Base-by-base conservation (phyloP, 1,139 yeast species). In the Yamadazyma membranifaciens region DNA sequence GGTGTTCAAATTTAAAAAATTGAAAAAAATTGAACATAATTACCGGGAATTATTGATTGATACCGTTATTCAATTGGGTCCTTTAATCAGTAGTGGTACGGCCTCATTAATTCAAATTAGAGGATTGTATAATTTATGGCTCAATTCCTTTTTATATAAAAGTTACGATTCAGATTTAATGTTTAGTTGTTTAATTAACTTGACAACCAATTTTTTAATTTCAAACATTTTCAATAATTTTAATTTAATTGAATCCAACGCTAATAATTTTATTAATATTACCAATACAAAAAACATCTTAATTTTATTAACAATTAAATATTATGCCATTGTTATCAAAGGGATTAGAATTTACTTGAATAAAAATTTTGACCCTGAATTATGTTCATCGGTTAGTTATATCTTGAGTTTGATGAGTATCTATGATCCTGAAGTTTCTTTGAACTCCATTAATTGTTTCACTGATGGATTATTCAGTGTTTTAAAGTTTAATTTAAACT, bases 401-500 rank as follows among this genome's bases (percentile, higher is more conserved):
- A 59, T 71, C 38, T 54, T 71, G 34, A 63, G 71, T 44, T 52
- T 70, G 41, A 69, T 69, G 73, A 59, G 74, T 9, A 62, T 69
- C 14, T 71, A 71, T 47, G 76, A 71, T 43, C 75, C 75, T 0
- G 74, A 68, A 45, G 74, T 73, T 5, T 68, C 73, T 0, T 48
- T 62, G n/a, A 51, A 63, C 45, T 67, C 74, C 29, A 59, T 63
- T 15, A 57, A 55, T 33, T 70, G 77, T 44, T 71, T 69, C 45
- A 54, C 73, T 30, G 73, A 70, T 45, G 77, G 77, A 1, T 54
- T 70, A 35, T 67, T 70, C 44, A 57, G 69, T 29, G 63, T 69
- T 17, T 62, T 70, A 46, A 54, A 60, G 14, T 62, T 65, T 50
- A 57, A 65, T 42, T 45, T 62, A 32, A 55, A 59, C 34, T 39